These are phyloP conservation scores for Lathyrus sativus DNA, from an alignment of 306 rosid genomes.

Conservation along the genomic window DNA sequence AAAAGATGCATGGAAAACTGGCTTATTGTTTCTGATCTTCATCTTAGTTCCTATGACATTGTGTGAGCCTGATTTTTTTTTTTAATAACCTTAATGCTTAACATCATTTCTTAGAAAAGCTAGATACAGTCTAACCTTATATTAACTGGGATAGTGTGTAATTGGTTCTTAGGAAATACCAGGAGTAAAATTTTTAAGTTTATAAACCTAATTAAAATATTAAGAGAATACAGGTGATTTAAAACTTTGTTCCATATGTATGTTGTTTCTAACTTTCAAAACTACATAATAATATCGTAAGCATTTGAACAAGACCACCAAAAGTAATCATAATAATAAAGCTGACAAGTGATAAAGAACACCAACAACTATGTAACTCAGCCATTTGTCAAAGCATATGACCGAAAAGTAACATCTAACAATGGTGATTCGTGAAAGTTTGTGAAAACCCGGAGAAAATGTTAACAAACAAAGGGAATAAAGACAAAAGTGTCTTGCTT, in stretches of 20 bases:
- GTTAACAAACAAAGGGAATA: conserved; percentile 3
- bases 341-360: neutral
- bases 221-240: no score
- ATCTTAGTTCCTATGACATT: conserved; percentile 6
- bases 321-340: no score
- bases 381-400: neutral
- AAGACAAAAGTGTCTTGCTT: neutral
- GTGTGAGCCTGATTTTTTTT: neutral
- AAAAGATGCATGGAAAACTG: neutral
- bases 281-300: neutral
- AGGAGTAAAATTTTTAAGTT: neutral
- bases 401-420: neutral
- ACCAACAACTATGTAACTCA: neutral
- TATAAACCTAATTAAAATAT: no score
- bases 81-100: neutral
- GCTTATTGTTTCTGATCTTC: neutral
- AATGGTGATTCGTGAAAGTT: neutral
- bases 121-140: neutral
- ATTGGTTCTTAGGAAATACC: neutral
- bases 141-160: neutral
- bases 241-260: neutral
- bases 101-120: neutral
- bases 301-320: no score
- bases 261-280: neutral
- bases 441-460: neutral